A percentile compares a stretch with the other conserved stretches of the same genome.
phyloP scores from a whole-genome alignment of 2,329 filamentous ascomycete genomes.

The Dothidotthia symphoricarpi region DNA sequence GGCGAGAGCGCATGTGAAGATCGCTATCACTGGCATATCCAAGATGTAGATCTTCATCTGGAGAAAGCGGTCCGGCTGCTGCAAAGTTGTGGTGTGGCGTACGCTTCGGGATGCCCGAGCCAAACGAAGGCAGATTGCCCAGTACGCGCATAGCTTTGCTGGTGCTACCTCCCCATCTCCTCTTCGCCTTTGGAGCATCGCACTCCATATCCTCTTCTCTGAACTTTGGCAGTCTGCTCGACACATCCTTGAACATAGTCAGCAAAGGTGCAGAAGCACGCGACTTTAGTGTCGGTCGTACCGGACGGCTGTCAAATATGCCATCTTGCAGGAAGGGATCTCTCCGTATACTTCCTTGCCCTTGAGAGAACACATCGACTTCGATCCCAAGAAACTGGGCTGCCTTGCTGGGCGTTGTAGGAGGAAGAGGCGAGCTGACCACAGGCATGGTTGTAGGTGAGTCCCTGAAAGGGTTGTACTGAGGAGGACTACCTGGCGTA shows the following conservation, averaged over 20 bases:
- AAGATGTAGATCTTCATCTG: conserved; percentile 6
- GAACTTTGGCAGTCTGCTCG: conserved; percentile 7
- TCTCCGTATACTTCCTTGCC: conserved; percentile 1
- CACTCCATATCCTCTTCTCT: conserved; percentile 12
- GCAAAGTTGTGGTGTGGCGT: conserved; percentile 1
- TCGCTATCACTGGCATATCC: conserved; percentile 12
- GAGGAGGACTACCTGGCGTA: conserved; percentile 1
- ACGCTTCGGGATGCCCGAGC: conserved; percentile 6
- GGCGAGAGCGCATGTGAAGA: conserved; percentile 1
- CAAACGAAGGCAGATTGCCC: conserved; percentile 8
- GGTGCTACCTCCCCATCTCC: conserved; percentile 7
- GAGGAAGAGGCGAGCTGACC: conserved; percentile 16
- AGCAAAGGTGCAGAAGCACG: conserved; percentile 3
- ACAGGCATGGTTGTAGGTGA: conserved; percentile 6
- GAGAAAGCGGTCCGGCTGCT: not conserved
- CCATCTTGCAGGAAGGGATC: conserved; percentile 1
- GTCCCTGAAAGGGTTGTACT: not conserved
- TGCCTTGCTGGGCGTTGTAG: conserved; percentile 22
- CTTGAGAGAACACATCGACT: not conserved
- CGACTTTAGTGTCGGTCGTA: conserved; percentile 6
- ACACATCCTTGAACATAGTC: conserved; percentile 2
- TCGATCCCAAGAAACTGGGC: conserved; percentile 21
- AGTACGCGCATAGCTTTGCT: conserved; percentile 17
- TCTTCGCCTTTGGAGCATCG: conserved; percentile 8
- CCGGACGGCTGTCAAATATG: conserved; percentile 3